These are phyloP conservation scores for Luzula sylvatica DNA, from an alignment of 176 grass and related monocot genomes.

Conservation along the genomic window DNA sequence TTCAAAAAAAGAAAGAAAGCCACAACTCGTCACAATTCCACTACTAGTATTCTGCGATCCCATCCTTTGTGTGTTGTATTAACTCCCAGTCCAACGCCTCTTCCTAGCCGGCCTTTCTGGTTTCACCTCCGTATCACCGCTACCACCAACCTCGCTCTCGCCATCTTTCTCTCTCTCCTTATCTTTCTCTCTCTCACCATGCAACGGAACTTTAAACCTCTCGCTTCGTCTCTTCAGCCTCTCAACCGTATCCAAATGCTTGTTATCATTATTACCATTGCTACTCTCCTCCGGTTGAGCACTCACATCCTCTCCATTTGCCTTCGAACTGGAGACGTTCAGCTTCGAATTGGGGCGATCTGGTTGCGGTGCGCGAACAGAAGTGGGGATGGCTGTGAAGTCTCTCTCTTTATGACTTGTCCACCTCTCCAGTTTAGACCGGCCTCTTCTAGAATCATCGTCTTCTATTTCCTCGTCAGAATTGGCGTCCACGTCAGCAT, in stretches of 20 bases:
- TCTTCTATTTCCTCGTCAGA: conserved; percentile 62
- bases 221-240: conserved; percentile 89
- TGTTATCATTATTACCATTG: too few species aligned
- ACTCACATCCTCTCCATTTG: conserved; percentile 33
- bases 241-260: conserved; percentile 86
- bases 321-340: conserved; percentile 40
- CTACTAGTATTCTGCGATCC: conserved; percentile 9
- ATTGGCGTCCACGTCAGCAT: conserved; percentile 39
- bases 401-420: conserved; percentile 91
- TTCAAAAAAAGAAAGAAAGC: conserved; percentile 23
- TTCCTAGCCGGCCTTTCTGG: conserved; percentile 85
- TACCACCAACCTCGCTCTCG: conserved; percentile 41
- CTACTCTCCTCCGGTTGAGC: conserved; percentile 36
- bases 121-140: conserved; percentile 55
- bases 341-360: conserved; percentile 23
- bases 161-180: conserved; percentile 29
- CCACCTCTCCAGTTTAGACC: conserved; percentile 96
- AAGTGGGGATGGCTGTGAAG: conserved; percentile 38
- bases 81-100: conserved; percentile 93
- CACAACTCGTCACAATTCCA: background rate
- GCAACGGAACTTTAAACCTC: conserved; percentile 96
- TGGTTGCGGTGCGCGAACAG: conserved; percentile 25
- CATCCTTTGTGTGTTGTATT: conserved; percentile 9
- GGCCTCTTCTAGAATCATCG: conserved; percentile 69
- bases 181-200: conserved; percentile 57